These are phyloP conservation scores for Corynespora cassiicola DNA, from an alignment of 2,329 filamentous ascomycete species.

Conservation along the genomic window DNA sequence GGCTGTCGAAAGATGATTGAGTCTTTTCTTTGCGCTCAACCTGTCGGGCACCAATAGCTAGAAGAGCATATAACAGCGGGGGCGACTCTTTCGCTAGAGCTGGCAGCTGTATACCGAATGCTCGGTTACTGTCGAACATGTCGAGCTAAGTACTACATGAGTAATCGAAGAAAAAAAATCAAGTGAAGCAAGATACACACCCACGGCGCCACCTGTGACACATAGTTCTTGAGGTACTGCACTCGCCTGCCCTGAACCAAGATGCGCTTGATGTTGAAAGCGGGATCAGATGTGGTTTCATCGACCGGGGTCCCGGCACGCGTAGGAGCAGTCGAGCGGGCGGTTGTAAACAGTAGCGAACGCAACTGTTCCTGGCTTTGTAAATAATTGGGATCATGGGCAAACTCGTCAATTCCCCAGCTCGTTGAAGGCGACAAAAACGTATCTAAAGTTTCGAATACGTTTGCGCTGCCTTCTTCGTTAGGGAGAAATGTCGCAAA, in stretches of 20 bases:
- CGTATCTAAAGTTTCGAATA: conserved; percentile 24
- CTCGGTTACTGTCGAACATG: conserved; percentile 59
- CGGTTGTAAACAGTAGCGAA: conserved; percentile 34
- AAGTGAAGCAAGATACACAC: conserved; percentile 12
- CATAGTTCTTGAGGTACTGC: conserved; percentile 38
- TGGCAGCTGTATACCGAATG: conserved; percentile 58
- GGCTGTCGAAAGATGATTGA: conserved; percentile 51
- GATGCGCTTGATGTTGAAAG: conserved; percentile 25
- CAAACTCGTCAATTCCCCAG: conserved; percentile 35
- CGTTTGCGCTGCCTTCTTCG: not conserved
- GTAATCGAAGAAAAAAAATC: not conserved
- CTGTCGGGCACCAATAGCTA: conserved; percentile 60
- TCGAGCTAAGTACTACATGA: conserved; percentile 49
- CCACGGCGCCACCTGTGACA: conserved; percentile 36
- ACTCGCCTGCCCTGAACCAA: conserved; percentile 26
- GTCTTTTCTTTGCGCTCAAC: conserved; percentile 54
- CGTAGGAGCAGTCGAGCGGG: conserved; percentile 32
- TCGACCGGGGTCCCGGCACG: conserved; percentile 27
- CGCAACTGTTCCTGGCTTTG: conserved; percentile 36
- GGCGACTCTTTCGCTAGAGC: conserved; percentile 53
- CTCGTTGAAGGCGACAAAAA: conserved; percentile 31
- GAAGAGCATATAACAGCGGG: conserved; percentile 57
- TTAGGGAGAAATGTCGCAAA: conserved; percentile 7
- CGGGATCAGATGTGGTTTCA: conserved; percentile 2
- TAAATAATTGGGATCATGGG: conserved; percentile 33